Conservation (phyloP, 176 grass and related monocot genomes). For the Calamus simplicifolius region DNA sequence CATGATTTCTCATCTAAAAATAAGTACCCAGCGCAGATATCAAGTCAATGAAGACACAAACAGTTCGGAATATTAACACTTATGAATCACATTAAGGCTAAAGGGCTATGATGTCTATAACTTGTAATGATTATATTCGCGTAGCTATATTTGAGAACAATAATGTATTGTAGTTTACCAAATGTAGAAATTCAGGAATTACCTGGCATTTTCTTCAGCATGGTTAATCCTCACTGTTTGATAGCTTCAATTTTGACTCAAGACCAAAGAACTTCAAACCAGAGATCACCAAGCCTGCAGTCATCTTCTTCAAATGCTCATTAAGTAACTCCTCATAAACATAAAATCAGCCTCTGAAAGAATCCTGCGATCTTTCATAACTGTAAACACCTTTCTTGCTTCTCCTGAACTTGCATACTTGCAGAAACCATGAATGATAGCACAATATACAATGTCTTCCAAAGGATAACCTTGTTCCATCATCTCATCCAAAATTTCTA, state of each 20-base stretch:
- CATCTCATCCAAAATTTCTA: slow-evolving; percentile 73
- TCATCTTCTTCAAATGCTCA: slow-evolving; percentile 75
- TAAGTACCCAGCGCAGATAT: too few relatives aligned
- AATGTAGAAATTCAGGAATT: too few relatives aligned
- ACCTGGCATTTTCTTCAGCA: not conserved
- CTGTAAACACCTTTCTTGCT: slow-evolving; percentile 59
- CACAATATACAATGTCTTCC: slow-evolving; percentile 65
- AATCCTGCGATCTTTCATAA: slow-evolving; percentile 53
- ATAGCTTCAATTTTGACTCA: slow-evolving; percentile 65
- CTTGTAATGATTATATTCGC: too few relatives aligned
- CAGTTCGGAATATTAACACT: too few relatives aligned
- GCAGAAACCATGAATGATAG: slow-evolving; percentile 90
- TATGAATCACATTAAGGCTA: too few relatives aligned
- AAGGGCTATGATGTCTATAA: too few relatives aligned
- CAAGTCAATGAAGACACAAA: too few relatives aligned
- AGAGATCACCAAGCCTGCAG: slow-evolving; percentile 75
- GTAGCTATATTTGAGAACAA: too few relatives aligned
- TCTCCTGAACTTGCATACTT: slow-evolving; percentile 82
- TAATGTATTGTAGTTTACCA: too few relatives aligned
- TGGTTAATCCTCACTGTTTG: slow-evolving; percentile 39
- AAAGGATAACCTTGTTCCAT: slow-evolving; percentile 54
- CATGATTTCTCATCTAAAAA: too few relatives aligned
- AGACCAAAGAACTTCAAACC: slow-evolving; percentile 86
- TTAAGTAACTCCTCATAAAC: slow-evolving; percentile 78
- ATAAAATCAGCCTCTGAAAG: slow-evolving; percentile 64